Base-by-base conservation (phyloP, 2,329 filamentous ascomycete species). In the Catunica adiposa region DNA sequence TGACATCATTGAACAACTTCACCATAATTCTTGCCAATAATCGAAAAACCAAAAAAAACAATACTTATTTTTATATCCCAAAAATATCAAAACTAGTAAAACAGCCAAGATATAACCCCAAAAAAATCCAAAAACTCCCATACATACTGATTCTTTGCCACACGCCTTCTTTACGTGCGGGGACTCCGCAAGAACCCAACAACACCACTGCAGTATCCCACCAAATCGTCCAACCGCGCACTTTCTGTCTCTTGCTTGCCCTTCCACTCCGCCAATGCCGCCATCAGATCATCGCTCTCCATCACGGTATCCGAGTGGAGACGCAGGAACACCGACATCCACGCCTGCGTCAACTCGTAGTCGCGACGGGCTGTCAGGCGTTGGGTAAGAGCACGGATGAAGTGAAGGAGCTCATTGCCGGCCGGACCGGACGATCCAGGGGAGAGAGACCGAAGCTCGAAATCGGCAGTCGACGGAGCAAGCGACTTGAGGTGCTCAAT, bases 321-420 rank as follows among this genome's bases (percentile, higher is more conserved):
- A 51, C 83, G 79, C 58, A 98, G 66, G 64, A 97, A 94, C 1
- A 97, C 90, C 1, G 84, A 83, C 89, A 98, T 97, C 90, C 92
- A 98, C 0, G 89, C 88, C 68, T 97, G 89, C 15, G 88, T 85
- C 40, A 98, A 75, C 69, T 98, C 92, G 67, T 94, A 98, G 67
- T 97, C 92, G 51, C 78, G 79, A 60, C 83, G 80, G 53, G 79
- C 73, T 46, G 72, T 69, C 54, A 97, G 71, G 11, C 84, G 76
- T 55, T 72, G 74, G 0, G 86, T 94, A 56, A 98, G 69, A 1
- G 89, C 89, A n/a, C 72, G 68, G 53, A 97, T 82, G 65, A 98
- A 98, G 54, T 81, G 75, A 0, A 83, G 72, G 17, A 94, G 71
- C 67, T 97, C 92, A 57, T 84, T 80, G 59, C 79, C 69, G 59